Evolutionary conservation across 768 basidiomycete species (phyloP).

Genomic region (Serendipita sp.): DNA sequence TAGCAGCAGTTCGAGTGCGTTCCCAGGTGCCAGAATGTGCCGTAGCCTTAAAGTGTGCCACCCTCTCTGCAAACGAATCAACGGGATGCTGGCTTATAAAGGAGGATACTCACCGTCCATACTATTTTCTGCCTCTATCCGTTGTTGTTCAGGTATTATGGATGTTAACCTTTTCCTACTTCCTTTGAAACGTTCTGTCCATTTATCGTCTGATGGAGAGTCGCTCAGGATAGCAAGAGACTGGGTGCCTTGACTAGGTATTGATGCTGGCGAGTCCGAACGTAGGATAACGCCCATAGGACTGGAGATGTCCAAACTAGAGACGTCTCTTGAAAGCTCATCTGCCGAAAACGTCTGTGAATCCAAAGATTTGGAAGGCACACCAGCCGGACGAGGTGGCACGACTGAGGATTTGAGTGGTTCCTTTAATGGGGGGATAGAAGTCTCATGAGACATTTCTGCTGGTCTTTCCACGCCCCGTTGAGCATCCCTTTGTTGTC

Average conservation of each 20-base stretch:
- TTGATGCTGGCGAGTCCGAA: not conserved
- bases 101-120: not conserved
- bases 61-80: not conserved
- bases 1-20: not conserved
- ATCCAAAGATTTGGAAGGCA: no score
- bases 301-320: not conserved
- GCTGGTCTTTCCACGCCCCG: not conserved
- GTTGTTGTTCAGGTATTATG: not conserved
- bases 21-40: not conserved
- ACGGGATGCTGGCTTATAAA: not conserved
- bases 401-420: not conserved
- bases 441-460: not conserved
- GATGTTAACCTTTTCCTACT: not conserved
- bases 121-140: not conserved
- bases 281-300: not conserved
- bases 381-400: no score
- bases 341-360: no score
- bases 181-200: not conserved
- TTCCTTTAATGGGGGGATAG: not conserved
- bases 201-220: not conserved
- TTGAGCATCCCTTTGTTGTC: not conserved
- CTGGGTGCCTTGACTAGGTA: not conserved
- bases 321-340: no score
- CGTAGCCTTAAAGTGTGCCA: not conserved
- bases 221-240: not conserved